Evolutionary conservation across 2,329 filamentous ascomycete species (phyloP).

Genomic region (Colletotrichum truncatum): DNA sequence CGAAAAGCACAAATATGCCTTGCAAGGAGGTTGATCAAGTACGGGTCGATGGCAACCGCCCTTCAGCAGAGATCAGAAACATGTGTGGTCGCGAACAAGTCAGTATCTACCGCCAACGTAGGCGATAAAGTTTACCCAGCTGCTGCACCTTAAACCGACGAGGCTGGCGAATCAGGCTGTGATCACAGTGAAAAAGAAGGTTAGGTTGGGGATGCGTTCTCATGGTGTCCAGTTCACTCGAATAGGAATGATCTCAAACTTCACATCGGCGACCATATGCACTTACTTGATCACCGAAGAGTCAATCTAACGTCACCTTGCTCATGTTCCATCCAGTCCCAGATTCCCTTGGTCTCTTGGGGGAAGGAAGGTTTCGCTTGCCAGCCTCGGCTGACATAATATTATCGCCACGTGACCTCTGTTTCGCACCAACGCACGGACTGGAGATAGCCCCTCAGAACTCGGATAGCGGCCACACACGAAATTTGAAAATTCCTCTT

Average conservation of each 20-base stretch:
- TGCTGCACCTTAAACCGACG: background rate
- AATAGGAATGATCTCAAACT: background rate
- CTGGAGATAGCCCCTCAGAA: constrained; percentile 48
- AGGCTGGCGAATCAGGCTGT: constrained; percentile 7
- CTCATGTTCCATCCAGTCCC: background rate
- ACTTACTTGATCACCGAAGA: background rate
- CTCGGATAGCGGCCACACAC: constrained; percentile 56
- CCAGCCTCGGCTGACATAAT: constrained; percentile 34
- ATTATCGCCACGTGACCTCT: constrained; percentile 42
- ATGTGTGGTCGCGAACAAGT: constrained; percentile 1
- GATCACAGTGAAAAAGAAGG: background rate
- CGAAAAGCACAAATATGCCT: background rate
- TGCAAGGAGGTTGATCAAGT: background rate
- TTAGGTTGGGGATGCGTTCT: background rate
- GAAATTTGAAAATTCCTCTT: constrained; percentile 55
- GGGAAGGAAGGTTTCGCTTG: background rate
- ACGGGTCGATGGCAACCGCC: background rate
- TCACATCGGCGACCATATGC: background rate
- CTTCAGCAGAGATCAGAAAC: background rate
- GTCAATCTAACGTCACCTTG: background rate
- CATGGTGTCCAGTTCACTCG: constrained; percentile 4
- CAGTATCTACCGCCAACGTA: no score
- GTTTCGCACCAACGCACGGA: constrained; percentile 22
- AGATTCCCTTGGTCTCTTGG: background rate
- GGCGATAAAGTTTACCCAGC: constrained; percentile 7